Percentiles rank a stretch among this genome's conserved stretches.
These are phyloP conservation scores for Cornus controversa DNA, from an alignment of 148 eudicot genomes.

Conservation along the genomic window DNA sequence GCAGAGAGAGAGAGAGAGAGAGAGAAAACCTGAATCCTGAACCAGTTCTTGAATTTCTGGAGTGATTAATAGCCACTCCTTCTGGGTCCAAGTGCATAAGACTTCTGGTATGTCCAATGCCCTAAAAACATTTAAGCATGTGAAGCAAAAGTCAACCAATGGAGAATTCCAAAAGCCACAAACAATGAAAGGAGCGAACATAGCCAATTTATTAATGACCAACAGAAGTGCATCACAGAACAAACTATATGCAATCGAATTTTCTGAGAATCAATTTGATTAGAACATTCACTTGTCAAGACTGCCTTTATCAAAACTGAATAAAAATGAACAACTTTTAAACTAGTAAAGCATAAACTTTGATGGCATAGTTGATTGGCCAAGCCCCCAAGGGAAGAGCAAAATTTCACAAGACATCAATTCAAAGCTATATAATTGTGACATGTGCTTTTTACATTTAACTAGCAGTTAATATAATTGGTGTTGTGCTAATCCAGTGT, in stretches of 20 bases:
- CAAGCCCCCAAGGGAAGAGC: neutral
- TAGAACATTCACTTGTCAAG: neutral
- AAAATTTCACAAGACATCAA: neutral
- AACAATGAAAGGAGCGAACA: neutral
- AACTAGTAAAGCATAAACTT: neutral
- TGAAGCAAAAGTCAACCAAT: neutral
- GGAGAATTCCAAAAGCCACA: neutral
- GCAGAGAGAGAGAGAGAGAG: slow-evolving; percentile 15
- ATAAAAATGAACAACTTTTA: neutral
- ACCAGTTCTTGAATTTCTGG: slow-evolving; percentile 16
- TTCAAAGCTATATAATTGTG: neutral
- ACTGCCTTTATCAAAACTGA: neutral
- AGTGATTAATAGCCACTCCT: slow-evolving; percentile 17
- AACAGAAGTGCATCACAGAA: neutral
- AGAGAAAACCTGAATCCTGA: slow-evolving; percentile 24
- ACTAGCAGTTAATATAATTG: neutral
- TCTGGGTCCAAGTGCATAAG: slow-evolving; percentile 22
- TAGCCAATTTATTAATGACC: neutral
- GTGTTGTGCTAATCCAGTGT: neutral
- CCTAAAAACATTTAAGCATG: slow-evolving; percentile 30
- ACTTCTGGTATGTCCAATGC: slow-evolving; percentile 23
- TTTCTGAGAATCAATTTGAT: neutral
- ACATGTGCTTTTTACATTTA: neutral
- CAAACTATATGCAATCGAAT: neutral
- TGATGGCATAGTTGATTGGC: neutral